phyloP scores from a whole-genome alignment of 148 eudicot species.

The Arctostaphylos glauca region DNA sequence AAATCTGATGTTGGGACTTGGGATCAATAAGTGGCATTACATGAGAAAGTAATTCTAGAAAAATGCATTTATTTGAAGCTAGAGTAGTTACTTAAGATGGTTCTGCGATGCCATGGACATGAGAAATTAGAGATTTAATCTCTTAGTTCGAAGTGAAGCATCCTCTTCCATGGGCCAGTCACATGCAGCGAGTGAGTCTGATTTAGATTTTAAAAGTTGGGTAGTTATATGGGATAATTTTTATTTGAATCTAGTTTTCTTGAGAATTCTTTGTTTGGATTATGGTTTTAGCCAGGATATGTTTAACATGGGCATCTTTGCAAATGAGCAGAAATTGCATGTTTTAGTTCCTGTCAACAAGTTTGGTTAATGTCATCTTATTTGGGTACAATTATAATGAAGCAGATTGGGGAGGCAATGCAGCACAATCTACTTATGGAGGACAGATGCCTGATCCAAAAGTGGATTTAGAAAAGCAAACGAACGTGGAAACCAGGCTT shows the following conservation, averaged over 20 bases:
- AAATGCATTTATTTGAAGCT: no score
- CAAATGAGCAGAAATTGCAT: neutral
- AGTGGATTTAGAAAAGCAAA: constrained; percentile 27
- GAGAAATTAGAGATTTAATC: no score
- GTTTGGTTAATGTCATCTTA: neutral
- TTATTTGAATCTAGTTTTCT: neutral
- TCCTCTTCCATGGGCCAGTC: neutral
- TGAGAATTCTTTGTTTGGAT: neutral
- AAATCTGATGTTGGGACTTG: neutral
- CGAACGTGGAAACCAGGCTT: constrained; percentile 1
- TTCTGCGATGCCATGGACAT: no score
- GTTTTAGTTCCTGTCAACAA: neutral
- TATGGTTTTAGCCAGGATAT: neutral
- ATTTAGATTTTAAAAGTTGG: neutral
- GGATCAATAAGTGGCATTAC: neutral
- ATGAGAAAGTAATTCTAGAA: neutral
- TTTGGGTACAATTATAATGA: constrained; percentile 3
- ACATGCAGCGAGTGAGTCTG: neutral
- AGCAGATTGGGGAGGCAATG: constrained; percentile 42
- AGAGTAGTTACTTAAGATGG: no score
- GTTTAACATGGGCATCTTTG: neutral
- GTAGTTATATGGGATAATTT: neutral
- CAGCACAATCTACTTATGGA: constrained; percentile 30
- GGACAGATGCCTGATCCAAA: constrained; percentile 34
- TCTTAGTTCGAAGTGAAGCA: neutral